Percentiles rank a stretch among this genome's conserved stretches.
Evolutionary conservation across 768 basidiomycete species (phyloP).

Genomic region (Suillus subaureus): DNA sequence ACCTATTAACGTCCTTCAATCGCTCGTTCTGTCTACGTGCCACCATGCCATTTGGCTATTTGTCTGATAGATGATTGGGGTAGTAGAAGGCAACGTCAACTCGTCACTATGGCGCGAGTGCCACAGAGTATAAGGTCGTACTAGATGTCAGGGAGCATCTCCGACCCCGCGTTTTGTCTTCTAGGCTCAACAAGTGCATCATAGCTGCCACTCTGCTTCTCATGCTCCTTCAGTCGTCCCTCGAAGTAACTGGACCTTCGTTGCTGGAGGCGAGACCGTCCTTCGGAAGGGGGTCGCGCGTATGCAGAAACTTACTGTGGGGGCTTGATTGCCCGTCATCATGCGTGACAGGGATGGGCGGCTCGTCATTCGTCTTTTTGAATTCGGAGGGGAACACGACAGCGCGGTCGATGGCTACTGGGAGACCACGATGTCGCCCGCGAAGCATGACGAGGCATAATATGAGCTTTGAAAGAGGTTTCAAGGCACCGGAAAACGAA

Average conservation of each 20-base stretch:
- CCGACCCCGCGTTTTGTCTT: not conserved
- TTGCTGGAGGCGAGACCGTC: not conserved
- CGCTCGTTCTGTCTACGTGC: not conserved
- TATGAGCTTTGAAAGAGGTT: slow-evolving; percentile 84
- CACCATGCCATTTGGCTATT: not conserved
- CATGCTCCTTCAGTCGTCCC: not conserved
- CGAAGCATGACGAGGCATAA: slow-evolving; percentile 90
- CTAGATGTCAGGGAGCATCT: not conserved
- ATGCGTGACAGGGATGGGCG: slow-evolving; percentile 1
- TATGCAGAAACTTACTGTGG: not conserved
- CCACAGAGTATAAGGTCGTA: not conserved
- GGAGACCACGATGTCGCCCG: slow-evolving; percentile 87
- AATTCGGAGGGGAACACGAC: slow-evolving; percentile 78
- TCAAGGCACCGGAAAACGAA: slow-evolving; percentile 78
- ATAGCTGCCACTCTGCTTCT: not conserved
- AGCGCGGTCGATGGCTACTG: slow-evolving; percentile 87
- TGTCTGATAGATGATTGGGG: not conserved
- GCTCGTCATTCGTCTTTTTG: slow-evolving; percentile 29
- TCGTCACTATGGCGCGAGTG: not conserved
- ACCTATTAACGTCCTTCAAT: not conserved
- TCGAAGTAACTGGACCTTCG: not conserved
- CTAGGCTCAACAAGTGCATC: slow-evolving; percentile 5
- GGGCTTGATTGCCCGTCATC: slow-evolving; percentile 19
- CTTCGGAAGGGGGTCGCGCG: not conserved
- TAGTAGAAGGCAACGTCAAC: not conserved